Conservation (phyloP, 345 rosid species). For the Microcos paniculata region DNA sequence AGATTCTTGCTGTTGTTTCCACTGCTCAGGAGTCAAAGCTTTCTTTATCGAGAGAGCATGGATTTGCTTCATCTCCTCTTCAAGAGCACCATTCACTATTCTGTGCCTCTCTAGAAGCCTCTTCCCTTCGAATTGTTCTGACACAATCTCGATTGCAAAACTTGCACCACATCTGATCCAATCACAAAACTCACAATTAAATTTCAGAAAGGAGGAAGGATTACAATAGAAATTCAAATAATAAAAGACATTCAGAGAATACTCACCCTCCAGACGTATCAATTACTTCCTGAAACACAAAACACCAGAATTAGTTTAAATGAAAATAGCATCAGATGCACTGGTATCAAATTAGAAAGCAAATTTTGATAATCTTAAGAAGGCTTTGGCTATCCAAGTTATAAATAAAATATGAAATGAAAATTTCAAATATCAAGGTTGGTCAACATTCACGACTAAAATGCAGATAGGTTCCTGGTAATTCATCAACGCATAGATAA, state of each 20-base stretch:
- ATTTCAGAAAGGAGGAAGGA: background rate
- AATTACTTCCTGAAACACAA: constrained; percentile 60
- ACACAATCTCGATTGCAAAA: constrained; percentile 66
- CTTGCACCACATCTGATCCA: constrained; percentile 79
- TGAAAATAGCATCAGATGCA: background rate
- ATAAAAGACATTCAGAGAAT: background rate
- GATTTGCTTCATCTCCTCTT: constrained; percentile 83
- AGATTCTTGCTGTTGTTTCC: constrained; percentile 64
- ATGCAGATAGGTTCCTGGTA: background rate
- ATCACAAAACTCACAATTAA: background rate
- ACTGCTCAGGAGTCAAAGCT: constrained; percentile 67
- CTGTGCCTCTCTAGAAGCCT: constrained; percentile 86
- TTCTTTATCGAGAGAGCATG: constrained; percentile 90
- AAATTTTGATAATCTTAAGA: background rate
- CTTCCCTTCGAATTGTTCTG: constrained; percentile 81
- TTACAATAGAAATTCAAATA: background rate
- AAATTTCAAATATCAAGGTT: background rate
- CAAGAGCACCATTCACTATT: constrained; percentile 69
- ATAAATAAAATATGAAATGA: background rate
- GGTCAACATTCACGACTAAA: background rate
- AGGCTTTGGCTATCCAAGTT: background rate
- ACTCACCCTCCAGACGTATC: constrained; percentile 96
- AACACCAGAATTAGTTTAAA: constrained; percentile 8
- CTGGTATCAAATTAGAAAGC: background rate
- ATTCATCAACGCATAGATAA: background rate